A percentile compares a stretch with the other conserved stretches of the same genome.
phyloP scores from a whole-genome alignment of 495 filamentous ascomycete species.

The Aspergillus indologenus region DNA sequence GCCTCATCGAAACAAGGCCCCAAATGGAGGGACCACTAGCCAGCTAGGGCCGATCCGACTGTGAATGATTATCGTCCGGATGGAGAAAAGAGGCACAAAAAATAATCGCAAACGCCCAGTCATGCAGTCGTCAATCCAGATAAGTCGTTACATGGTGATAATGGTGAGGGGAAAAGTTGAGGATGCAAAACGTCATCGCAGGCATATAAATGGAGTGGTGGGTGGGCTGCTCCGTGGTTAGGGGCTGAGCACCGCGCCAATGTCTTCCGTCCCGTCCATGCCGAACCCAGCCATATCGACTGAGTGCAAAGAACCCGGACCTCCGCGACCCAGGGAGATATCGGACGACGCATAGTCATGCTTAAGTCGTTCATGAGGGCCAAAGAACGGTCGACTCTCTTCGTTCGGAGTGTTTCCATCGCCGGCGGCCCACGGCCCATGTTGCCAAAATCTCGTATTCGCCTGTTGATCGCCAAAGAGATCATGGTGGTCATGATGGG shows the following conservation, averaged over 20 bases:
- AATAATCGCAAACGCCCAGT: slow-evolving; percentile 43
- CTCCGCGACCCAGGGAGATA: slow-evolving; percentile 45
- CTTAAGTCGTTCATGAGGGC: slow-evolving; percentile 47
- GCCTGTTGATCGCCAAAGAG: slow-evolving; percentile 49
- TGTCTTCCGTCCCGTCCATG: slow-evolving; percentile 40
- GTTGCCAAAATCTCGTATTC: slow-evolving; percentile 49
- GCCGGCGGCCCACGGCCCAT: slow-evolving; percentile 46
- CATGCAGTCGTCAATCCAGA: slow-evolving; percentile 48
- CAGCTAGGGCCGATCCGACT: slow-evolving; percentile 38
- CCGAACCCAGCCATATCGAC: slow-evolving; percentile 51
- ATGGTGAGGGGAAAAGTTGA: background rate
- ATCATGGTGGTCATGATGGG: slow-evolving; percentile 46
- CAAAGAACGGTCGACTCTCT: slow-evolving; percentile 48
- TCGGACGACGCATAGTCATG: slow-evolving; percentile 51
- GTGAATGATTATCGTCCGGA: slow-evolving; percentile 30
- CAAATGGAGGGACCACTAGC: slow-evolving; percentile 36
- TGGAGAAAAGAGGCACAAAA: slow-evolving; percentile 8
- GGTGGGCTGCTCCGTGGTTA: slow-evolving; percentile 21
- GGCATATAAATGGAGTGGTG: slow-evolving; percentile 23
- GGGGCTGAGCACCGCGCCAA: slow-evolving; percentile 39
- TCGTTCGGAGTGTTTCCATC: slow-evolving; percentile 51
- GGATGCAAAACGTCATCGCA: slow-evolving; percentile 37
- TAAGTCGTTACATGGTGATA: slow-evolving; percentile 47
- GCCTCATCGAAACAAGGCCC: slow-evolving; percentile 16
- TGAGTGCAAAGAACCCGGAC: slow-evolving; percentile 46